Base-by-base conservation (phyloP, 2,329 filamentous ascomycete genomes). In the Neopestalotiopsis sp. region DNA sequence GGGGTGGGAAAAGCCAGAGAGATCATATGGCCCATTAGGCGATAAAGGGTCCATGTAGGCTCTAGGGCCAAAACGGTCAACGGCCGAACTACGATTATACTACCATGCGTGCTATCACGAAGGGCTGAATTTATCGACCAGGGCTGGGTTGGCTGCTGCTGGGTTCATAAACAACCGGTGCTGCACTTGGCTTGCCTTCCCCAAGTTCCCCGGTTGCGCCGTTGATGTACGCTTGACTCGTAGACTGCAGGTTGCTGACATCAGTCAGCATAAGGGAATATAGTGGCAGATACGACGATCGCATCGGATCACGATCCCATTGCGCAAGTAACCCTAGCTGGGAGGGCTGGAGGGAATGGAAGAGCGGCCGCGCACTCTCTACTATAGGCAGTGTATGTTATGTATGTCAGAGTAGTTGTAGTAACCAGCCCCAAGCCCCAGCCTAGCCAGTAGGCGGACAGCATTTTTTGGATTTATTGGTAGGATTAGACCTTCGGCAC, bases 241-340 rank as follows among this genome's bases (percentile, higher is more conserved):
- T 59, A 14, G 57, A 30, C 24, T 59, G 59, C 59, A 62, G 59
- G 59, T 20, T 62, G 59, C 59, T 38, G 59, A 42, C 59, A 62
- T 62, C 59, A 62, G 24, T 40, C 40, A 53, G 62, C 62, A 65
- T 65, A 20, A 65, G 40, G 40, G 40, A 40, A 65, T 65, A 53
- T 65, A 65, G 34, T 63, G 24, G 57, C 24, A 30, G 32, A 63
- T 34, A 63, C 61, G 24, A 63, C 62, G 40, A 49, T 49, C n/a
- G 20, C 30, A 34, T 42, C 42, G 62, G 32, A 53, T 24, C 62
- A 49, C 42, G 42, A 65, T 49, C 40, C 30, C 24, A 32, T n/a
- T 38, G 34, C 34, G 59, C 62, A n/a, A 28, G 13, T 65, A 14
- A 9, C 10, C 12, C 34, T 10, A 38, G 34, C 6, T 38, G 34